phyloP scores from a whole-genome alignment of 306 rosid species.

The Castanea crenata region DNA sequence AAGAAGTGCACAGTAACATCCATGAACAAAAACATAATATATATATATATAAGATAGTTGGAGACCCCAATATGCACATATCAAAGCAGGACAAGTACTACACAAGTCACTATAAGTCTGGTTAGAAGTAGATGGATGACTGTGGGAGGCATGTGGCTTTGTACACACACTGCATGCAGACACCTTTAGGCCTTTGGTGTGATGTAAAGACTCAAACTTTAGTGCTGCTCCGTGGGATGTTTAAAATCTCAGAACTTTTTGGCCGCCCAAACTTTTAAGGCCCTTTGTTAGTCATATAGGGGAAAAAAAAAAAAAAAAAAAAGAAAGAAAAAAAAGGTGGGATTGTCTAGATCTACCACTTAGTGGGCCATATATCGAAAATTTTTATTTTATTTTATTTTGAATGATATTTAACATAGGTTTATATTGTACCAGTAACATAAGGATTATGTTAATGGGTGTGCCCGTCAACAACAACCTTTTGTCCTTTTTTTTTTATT shows the following conservation, averaged over 20 bases:
- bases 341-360: constrained; percentile 34
- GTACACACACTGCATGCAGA: constrained; percentile 17
- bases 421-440: no score
- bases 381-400: no score
- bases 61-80: no score
- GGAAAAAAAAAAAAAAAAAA: neutral
- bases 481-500: no score
- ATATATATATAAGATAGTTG: no score
- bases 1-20: no score
- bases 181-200: constrained; percentile 29
- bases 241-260: constrained; percentile 31
- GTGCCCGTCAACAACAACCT: no score
- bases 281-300: neutral
- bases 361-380: constrained; percentile 30
- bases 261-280: constrained; percentile 43
- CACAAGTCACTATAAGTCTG: constrained; percentile 15
- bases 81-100: neutral
- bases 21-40: no score
- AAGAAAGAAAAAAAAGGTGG: neutral
- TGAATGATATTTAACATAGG: no score
- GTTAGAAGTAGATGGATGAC: constrained; percentile 1
- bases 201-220: neutral
- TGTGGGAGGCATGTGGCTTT: constrained; percentile 36
- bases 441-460: no score
- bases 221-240: constrained; percentile 30